Evolutionary conservation across 345 rosid genomes (phyloP).

Genomic region (Citrus inodora): DNA sequence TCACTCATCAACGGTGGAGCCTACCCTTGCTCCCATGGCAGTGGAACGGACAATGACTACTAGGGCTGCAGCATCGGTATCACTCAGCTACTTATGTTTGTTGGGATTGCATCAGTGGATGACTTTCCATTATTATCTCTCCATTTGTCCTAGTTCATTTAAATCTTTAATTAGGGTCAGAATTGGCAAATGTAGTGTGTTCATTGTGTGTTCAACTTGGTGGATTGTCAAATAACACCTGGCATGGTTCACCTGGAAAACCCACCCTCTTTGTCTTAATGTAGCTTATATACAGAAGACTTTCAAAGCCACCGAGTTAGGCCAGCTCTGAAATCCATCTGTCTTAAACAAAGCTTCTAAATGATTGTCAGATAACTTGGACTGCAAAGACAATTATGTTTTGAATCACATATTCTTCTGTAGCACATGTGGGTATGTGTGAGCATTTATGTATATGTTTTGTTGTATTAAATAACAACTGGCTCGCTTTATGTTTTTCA

Average conservation of each 20-base stretch:
- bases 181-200: neutral
- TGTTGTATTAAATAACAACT: constrained; percentile 6
- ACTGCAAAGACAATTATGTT: neutral
- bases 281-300: neutral
- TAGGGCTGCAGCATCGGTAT: constrained; percentile 98
- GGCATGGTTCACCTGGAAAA: neutral
- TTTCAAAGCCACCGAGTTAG: neutral
- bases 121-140: neutral
- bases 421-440: neutral
- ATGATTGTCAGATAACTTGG: neutral
- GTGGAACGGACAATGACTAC: constrained; percentile 99
- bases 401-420: neutral
- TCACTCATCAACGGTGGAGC: constrained; percentile 93
- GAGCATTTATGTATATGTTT: neutral
- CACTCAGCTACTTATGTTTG: neutral
- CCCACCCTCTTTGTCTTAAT: neutral
- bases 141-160: neutral
- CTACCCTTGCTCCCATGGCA: constrained; percentile 98
- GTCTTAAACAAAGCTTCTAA: neutral
- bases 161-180: neutral
- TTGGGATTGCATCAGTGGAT: neutral
- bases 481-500: constrained; percentile 13
- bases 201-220: neutral
- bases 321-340: neutral
- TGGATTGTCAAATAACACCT: neutral